A percentile compares a stretch with the other conserved stretches of the same genome.
Evolutionary conservation across 805 yeast species (phyloP).

Genomic region (Lachancea dasiensis): DNA sequence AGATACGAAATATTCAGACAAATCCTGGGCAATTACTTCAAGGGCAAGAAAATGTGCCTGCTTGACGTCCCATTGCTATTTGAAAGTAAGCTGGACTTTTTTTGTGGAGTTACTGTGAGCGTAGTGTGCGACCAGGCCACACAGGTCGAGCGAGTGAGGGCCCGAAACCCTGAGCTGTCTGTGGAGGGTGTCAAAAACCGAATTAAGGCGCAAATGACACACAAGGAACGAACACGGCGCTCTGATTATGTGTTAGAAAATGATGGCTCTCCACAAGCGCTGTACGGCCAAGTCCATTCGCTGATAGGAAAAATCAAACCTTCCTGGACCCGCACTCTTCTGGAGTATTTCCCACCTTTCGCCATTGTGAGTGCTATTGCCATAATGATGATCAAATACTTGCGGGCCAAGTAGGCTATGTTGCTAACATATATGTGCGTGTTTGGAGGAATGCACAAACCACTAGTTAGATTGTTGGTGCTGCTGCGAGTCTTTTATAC

Average conservation of each 20-base stretch:
- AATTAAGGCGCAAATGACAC: slow-evolving; percentile 70
- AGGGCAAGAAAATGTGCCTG: slow-evolving; percentile 54
- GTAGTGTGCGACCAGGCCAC: slow-evolving; percentile 53
- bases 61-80: slow-evolving; percentile 88
- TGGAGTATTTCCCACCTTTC: slow-evolving; percentile 40
- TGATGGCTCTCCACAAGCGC: slow-evolving; percentile 38
- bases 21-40: slow-evolving; percentile 51
- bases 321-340: slow-evolving; percentile 19
- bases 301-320: slow-evolving; percentile 39
- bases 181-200: slow-evolving; percentile 64
- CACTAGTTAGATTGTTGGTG: background rate
- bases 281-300: slow-evolving; percentile 40
- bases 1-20: slow-evolving; percentile 52
- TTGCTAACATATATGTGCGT: too few relatives aligned
- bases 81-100: slow-evolving; percentile 63
- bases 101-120: slow-evolving; percentile 68
- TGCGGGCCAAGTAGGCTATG: slow-evolving; percentile 8
- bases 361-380: slow-evolving; percentile 32
- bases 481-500: too few relatives aligned
- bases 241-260: slow-evolving; percentile 72
- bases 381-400: slow-evolving; percentile 22
- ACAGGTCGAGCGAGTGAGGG: slow-evolving; percentile 59
- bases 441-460: too few relatives aligned
- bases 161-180: slow-evolving; percentile 62
- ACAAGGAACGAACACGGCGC: slow-evolving; percentile 45